Evolutionary conservation across 352 stramenopile species (phyloP), one percentile per base, ranked within the genome.

Genomic region (Globisporangium nodosum): DNA sequence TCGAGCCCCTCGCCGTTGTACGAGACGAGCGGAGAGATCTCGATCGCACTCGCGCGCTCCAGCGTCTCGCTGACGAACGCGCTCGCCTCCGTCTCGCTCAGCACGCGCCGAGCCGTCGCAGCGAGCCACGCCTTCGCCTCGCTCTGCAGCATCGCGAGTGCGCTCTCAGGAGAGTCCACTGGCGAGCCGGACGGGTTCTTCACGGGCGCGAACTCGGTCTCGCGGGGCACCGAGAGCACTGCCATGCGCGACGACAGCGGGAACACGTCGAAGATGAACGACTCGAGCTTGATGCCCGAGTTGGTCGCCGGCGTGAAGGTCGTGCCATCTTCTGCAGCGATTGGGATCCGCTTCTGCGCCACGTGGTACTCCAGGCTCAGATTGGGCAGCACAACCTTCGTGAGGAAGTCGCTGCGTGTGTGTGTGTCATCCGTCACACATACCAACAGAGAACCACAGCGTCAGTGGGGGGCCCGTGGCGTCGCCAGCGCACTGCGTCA

Each of bases 261-360:
- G 65, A 99, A 99, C 5, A 98, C 94, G 74, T 99, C 97, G 70
- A 99, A 99, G 64, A 99, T 99, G 70, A 99, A 99, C 6, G 88
- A 87, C 71, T 99, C 97, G 18, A 99, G 73, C 73, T 99, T 99
- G 72, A 99, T 92, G 21, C 96, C 97, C 54, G 98, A 98, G 64
- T 96, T 96, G 13, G 62, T 67, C 6, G 62, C 64, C 0, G 94
- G 94, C 31, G 77, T 93, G 27, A 94, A 78, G 30, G 85, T 98
- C 12, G 70, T 60, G 37, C 91, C 89, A 20, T 73, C 64, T 12
- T 81, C 75, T 57, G 98, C 83, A 9, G 89, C 94, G 40, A 92
- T 89, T 15, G 93, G 89, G 52, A 99, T 99, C 70, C 99, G 99
- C 71, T 99, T 99, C 30, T 94, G 69, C 13, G 97, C 97, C 31